Evolutionary conservation across 1,139 yeast genomes (phyloP).

Genomic region (Saccharomyces uvarum): DNA sequence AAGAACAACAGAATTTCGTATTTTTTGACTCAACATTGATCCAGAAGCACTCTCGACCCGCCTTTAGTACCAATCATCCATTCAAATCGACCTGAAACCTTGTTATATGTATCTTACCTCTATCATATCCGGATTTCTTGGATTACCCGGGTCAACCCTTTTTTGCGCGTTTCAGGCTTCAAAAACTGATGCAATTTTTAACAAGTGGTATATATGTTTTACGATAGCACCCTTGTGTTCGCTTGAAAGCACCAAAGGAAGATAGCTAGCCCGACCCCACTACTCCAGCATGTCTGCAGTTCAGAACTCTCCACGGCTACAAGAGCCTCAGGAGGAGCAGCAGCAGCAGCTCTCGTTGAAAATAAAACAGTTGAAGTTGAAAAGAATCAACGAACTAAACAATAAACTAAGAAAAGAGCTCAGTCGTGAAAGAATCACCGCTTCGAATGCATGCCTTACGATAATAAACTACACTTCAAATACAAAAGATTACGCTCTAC

Average conservation of each 20-base stretch:
- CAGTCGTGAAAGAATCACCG: conserved; percentile 53
- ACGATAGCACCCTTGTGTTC: neutral
- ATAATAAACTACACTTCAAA: conserved; percentile 40
- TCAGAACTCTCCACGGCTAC: neutral
- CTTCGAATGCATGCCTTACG: conserved; percentile 56
- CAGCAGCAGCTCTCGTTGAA: conserved; percentile 24
- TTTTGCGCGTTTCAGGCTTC: neutral
- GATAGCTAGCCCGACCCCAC: neutral
- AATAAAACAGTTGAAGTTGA: conserved; percentile 44
- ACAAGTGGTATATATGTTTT: neutral
- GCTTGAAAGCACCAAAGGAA: neutral
- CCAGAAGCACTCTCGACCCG: no score
- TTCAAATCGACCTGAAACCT: no score
- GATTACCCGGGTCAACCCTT: neutral
- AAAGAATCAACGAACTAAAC: conserved; percentile 57
- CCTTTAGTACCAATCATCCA: no score
- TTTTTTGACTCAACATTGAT: no score
- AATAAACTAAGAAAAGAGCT: conserved; percentile 47
- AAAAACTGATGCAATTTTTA: neutral
- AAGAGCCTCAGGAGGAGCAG: conserved; percentile 1
- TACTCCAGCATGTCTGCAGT: neutral
- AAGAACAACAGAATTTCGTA: no score
- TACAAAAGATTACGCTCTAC: conserved; percentile 47
- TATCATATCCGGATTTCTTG: no score
- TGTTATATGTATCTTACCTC: no score